Evolutionary conservation across 139 green algal genomes (phyloP).

Genomic region (Desmodesmus armatus): DNA sequence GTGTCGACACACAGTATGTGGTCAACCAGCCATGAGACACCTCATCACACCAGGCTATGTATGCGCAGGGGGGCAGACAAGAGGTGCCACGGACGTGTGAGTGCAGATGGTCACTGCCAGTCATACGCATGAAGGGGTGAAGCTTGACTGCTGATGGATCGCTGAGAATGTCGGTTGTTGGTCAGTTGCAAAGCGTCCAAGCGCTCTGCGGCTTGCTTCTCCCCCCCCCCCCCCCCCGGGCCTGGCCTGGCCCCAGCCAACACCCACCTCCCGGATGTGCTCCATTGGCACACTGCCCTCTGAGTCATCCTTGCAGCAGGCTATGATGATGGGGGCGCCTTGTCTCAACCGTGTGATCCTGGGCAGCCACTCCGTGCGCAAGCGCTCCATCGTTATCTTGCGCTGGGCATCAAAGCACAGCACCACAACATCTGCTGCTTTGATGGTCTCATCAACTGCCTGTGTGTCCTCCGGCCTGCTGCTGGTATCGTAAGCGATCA

Average conservation of each 20-base stretch:
- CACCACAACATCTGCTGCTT: slow-evolving; percentile 76
- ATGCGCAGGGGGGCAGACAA: no score
- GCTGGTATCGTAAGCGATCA: slow-evolving; percentile 77
- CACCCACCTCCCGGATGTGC: slow-evolving; percentile 41
- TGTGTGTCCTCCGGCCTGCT: slow-evolving; percentile 29
- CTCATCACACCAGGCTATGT: no score
- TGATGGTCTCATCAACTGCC: slow-evolving; percentile 38
- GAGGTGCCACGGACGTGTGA: no score
- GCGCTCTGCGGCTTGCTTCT: no score
- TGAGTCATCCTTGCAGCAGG: slow-evolving; percentile 79
- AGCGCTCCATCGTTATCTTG: slow-evolving; percentile 29
- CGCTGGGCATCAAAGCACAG: slow-evolving; percentile 64
- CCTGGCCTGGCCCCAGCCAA: no score
- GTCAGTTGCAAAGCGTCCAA: no score
- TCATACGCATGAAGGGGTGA: no score
- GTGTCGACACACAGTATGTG: background rate
- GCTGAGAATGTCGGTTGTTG: no score
- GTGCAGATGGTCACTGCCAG: no score
- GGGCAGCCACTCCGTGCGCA: slow-evolving; percentile 76
- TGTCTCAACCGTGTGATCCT: slow-evolving; percentile 66
- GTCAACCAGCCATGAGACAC: no score
- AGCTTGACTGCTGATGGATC: no score
- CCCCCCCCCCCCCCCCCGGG: no score
- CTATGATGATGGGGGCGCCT: slow-evolving; percentile 77
- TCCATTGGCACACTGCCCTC: slow-evolving; percentile 51